Evolutionary conservation across 1,284 basidiomycete genomes (phyloP).

Genomic region (Papiliotrema fonsecae): DNA sequence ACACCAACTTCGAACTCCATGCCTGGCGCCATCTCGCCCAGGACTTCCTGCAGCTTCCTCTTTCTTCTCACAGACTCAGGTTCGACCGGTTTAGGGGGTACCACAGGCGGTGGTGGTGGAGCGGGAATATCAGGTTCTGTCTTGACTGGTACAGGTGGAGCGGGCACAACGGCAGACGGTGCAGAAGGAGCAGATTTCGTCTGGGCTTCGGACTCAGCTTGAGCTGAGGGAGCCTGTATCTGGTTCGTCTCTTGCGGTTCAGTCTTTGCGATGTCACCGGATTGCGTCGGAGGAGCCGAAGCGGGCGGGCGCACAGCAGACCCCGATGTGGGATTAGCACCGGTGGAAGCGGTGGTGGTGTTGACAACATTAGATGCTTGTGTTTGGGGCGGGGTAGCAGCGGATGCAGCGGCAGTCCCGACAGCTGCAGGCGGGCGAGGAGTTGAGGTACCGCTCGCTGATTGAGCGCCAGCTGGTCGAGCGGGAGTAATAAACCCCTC

Average conservation of each 20-base stretch:
- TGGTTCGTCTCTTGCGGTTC: too few species aligned
- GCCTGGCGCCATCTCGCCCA: conserved; percentile 30
- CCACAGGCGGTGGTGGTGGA: conserved; percentile 5
- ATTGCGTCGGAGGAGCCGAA: too few species aligned
- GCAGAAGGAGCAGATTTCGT: too few species aligned
- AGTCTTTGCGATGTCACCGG: too few species aligned
- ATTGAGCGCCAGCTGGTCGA: neutral
- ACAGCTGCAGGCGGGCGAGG: too few species aligned
- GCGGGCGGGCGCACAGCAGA: too few species aligned
- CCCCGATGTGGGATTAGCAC: too few species aligned
- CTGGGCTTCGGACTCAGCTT: neutral
- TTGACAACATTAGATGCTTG: neutral
- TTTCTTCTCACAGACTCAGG: conserved; percentile 27
- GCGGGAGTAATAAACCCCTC: neutral
- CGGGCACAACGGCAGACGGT: too few species aligned
- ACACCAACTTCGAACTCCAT: conserved; percentile 34
- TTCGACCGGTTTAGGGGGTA: conserved; percentile 23
- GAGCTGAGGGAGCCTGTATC: neutral
- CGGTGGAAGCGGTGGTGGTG: too few species aligned
- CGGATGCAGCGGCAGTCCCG: too few species aligned
- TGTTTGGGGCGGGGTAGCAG: neutral
- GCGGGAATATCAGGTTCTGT: conserved; percentile 3
- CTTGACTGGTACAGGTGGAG: neutral
- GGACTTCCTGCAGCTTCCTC: conserved; percentile 32
- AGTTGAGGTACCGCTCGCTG: neutral